Conservation (phyloP, 257 asterid species). For the Prunella vulgaris region DNA sequence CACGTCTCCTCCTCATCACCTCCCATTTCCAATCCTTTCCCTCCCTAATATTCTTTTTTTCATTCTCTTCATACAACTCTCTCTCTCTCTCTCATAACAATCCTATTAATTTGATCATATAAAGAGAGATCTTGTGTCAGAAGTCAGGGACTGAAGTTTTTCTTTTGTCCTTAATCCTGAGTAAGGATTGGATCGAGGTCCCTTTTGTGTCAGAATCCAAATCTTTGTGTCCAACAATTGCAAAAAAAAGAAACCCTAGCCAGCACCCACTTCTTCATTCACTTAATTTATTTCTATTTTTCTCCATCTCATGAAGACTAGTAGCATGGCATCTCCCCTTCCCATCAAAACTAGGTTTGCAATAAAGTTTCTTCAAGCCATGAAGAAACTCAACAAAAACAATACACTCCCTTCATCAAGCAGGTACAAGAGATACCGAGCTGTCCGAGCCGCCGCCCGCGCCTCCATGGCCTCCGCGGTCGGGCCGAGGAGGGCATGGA, state of each 20-base stretch:
- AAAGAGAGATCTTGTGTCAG: constrained; percentile 62
- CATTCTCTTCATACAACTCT: constrained; percentile 43
- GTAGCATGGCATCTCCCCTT: constrained; percentile 13
- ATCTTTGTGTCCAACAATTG: constrained; percentile 26
- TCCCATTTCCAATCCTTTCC: constrained; percentile 55
- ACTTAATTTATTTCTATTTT: no score
- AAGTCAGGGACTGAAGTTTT: constrained; percentile 31
- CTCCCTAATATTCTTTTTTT: constrained; percentile 24
- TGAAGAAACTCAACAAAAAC: constrained; percentile 41
- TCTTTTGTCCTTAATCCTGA: constrained; percentile 42
- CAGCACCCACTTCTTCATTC: no score
- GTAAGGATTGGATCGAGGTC: constrained; percentile 32
- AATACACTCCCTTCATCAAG: neutral
- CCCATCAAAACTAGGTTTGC: constrained; percentile 58
- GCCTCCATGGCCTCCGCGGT: constrained; percentile 68
- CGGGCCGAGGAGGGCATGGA: constrained; percentile 63
- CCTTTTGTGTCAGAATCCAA: constrained; percentile 78
- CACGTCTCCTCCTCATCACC: constrained; percentile 46
- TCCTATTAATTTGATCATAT: constrained; percentile 16
- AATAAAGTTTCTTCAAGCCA: constrained; percentile 37
- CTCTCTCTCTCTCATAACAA: constrained; percentile 16
- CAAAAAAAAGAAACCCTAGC: constrained; percentile 38
- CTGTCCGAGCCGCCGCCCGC: constrained; percentile 47
- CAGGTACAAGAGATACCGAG: constrained; percentile 25
- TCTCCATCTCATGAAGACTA: constrained; percentile 5